These are phyloP conservation scores for Raddia guianensis DNA, from an alignment of 176 grass and related monocot genomes.

Conservation along the genomic window DNA sequence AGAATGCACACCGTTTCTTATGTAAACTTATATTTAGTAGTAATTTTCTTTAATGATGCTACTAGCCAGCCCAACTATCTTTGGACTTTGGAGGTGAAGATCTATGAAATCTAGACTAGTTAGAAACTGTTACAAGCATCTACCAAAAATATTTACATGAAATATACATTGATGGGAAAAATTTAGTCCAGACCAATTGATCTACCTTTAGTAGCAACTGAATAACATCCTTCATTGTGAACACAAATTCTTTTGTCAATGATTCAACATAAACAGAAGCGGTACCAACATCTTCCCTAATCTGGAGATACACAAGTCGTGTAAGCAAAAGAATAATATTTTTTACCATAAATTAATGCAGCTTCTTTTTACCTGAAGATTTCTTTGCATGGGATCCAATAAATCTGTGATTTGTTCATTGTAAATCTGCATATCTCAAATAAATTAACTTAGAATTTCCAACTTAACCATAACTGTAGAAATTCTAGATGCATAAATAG, in stretches of 20 bases:
- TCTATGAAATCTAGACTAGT: not conserved
- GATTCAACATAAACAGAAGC: conserved; percentile 60
- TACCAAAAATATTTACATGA: not conserved
- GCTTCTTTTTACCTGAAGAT: conserved; percentile 54
- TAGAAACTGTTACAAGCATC: not conserved
- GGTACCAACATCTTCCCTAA: conserved; percentile 67
- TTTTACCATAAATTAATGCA: not conserved
- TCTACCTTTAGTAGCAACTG: conserved; percentile 59
- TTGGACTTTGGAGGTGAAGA: conserved; percentile 1
- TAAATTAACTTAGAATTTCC: not conserved
- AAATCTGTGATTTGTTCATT: conserved; percentile 84
- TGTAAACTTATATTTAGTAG: not conserved
- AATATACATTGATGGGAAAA: not conserved
- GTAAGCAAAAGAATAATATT: conserved; percentile 16
- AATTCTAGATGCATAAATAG: not conserved
- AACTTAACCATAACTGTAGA: not conserved
- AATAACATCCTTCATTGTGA: conserved; percentile 56
- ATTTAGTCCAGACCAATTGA: not conserved
- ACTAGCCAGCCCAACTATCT: not conserved
- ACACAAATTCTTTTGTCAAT: conserved; percentile 63
- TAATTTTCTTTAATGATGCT: not conserved
- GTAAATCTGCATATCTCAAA: conserved; percentile 53
- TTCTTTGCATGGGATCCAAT: conserved; percentile 57
- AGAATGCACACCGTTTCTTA: not conserved
- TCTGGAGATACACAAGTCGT: conserved; percentile 44